Evolutionary conservation across 2,329 filamentous ascomycete genomes (phyloP), one percentile per base, ranked within the genome.

Genomic region (Pseudogymnoascus sp.): DNA sequence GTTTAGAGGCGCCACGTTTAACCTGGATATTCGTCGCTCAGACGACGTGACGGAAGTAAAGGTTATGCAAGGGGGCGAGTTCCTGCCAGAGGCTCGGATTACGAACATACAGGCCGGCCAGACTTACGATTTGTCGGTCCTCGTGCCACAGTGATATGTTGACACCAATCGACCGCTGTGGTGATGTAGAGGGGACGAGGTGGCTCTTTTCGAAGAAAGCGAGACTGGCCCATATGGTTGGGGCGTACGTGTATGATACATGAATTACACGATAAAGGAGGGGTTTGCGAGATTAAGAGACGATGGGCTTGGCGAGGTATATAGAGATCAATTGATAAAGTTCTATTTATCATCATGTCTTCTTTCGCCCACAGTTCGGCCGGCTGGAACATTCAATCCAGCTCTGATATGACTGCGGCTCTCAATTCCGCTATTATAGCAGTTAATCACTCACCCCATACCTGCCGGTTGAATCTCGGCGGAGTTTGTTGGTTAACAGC

Each of bases 1-100:
- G 41, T 83, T 84, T 69, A 74, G 81, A 12, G 79, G 77, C 1
- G 80, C 80, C 12, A 77, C 70, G 1, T 81, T 83, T 65, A 12
- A 12, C 2, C 2, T 54, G 9, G 70, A 77, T 20, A 75, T 83
- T 22, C 73, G 70, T 32, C 74, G 78, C 1, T 70, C 66, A 6
- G 2, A 5, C n/a, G 72, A 75, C 25, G 76, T 77, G 7, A 64
- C 73, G 37, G 69, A 72, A 4, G 73, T 79, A 2, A 72, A 71
- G 16, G 76, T 81, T 2, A 70, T 66, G 34, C 62, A 75, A 6
- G 75, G 74, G 57, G 75, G 71, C 11, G 63, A 71, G 35, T 67
- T 70, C 2, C 65, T 82, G 35, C 73, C 75, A 0, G 73, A 74
- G 11, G 69, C 73, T 0, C 68, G 73, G 20, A 72, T 83, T 60